phyloP scores from a whole-genome alignment of 2,329 filamentous ascomycete genomes.

The Lecanoromycetidae sp. region DNA sequence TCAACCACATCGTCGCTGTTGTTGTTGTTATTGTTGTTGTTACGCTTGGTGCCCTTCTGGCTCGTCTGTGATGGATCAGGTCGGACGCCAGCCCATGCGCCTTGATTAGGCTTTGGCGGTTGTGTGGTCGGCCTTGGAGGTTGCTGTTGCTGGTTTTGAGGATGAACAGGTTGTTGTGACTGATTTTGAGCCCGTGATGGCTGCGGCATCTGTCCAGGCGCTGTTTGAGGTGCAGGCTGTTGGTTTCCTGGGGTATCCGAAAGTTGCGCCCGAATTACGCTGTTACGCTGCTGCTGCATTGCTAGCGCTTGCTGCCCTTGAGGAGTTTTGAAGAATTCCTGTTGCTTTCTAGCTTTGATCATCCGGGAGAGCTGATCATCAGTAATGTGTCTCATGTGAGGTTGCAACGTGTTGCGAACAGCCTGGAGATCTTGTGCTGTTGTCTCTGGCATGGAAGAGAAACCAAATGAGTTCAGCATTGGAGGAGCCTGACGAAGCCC shows the following conservation, averaged over 20 bases:
- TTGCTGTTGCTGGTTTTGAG: no score
- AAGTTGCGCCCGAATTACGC: conserved; percentile 5
- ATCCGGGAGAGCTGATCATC: conserved; percentile 14
- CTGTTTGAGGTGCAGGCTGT: not conserved
- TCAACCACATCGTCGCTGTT: conserved; percentile 36
- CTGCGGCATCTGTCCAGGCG: not conserved
- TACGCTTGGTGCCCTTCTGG: conserved; percentile 34
- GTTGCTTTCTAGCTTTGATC: conserved; percentile 7
- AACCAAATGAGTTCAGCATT: not conserved
- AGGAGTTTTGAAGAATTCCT: conserved; percentile 18
- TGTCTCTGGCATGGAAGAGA: conserved; percentile 21
- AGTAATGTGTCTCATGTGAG: not conserved
- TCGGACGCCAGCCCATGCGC: conserved; percentile 20
- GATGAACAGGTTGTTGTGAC: no score
- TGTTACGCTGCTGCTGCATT: conserved; percentile 22
- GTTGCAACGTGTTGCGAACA: conserved; percentile 25
- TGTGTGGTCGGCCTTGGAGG: no score
- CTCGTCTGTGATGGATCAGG: conserved; percentile 23
- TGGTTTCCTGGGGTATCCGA: conserved; percentile 4
- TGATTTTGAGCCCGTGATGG: conserved; percentile 4
- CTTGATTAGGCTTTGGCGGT: conserved; percentile 15
- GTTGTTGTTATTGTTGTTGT: no score
- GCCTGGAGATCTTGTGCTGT: conserved; percentile 31
- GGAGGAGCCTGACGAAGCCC: conserved; percentile 19
- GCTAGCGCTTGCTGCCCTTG: conserved; percentile 18